Base-by-base conservation (phyloP, 179 eudicot genomes). In the Drosera spatulata region DNA sequence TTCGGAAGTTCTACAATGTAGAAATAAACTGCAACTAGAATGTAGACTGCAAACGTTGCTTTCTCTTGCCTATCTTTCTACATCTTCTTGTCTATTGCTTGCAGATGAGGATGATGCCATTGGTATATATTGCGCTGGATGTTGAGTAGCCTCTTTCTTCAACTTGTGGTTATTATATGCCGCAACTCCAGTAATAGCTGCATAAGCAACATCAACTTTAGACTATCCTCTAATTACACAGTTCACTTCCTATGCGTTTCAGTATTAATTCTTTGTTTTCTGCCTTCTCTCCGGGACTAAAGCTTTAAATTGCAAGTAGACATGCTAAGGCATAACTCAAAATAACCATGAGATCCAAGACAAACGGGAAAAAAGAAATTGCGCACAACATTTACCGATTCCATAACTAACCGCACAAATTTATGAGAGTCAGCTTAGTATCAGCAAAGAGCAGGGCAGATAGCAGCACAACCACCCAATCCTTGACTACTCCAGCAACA, bases 401-500 rank as follows among this genome's bases (percentile, higher is more conserved):
- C 82, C 99, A 77, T 93, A 93, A 22, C 33, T 93, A 93, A 22
- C 33, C 99, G 71, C 79, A 72, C 72, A 93, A 72, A 74, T 93
- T 93, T 52, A 93, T 89, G 37, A 81, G 54, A 5, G 96, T 93
- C 67, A 93, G 77, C 75, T 86, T 84, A 42, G 96, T 84, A 71
- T 93, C 99, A 7, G 99, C 99, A 74, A 91, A 91, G 37, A 91
- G 76, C 59, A 91, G 83, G 48, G 98, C 96, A 51, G 98, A 91
- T 37, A 91, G 63, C 43, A 91, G 73, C 66, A 91, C 98, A 55
- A 91, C 98, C 73, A 86, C 91, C 98, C 98, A 91, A 80, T 93
- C 99, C 81, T 93, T 93, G 67, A 93, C 99, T 57, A 93, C 99
- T 40, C 99, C 99, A 68, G 99, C 99, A 61, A 93, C 99, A 39